Percentiles rank a stretch among this genome's conserved stretches.
phyloP scores from a whole-genome alignment of 768 basidiomycete genomes.

The Thelephora ganbajun region DNA sequence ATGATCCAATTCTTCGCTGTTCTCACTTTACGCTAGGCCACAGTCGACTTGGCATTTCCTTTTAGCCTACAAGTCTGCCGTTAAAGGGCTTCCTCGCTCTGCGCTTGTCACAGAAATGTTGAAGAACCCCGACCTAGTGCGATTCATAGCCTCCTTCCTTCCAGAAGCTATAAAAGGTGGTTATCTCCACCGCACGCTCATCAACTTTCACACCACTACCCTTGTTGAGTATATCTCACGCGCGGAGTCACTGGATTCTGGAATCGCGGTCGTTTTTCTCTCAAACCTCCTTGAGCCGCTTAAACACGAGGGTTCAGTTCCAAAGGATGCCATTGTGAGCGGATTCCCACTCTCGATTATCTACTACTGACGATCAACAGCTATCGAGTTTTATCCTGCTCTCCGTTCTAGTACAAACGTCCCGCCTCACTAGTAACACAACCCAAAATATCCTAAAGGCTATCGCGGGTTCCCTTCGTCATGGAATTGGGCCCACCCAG shows the following conservation, averaged over 20 bases:
- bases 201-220: slow-evolving; percentile 72
- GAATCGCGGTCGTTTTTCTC: slow-evolving; percentile 47
- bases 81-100: slow-evolving; percentile 57
- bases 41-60: slow-evolving; percentile 58
- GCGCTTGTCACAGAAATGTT: slow-evolving; percentile 70
- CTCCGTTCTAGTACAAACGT: slow-evolving; percentile 54
- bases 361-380: slow-evolving; percentile 19
- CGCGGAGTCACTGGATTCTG: slow-evolving; percentile 45
- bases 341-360: background rate
- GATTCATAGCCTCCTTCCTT: slow-evolving; percentile 55
- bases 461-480: slow-evolving; percentile 34
- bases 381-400: slow-evolving; percentile 66
- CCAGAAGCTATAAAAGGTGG: slow-evolving; percentile 36
- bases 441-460: slow-evolving; percentile 41
- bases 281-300: slow-evolving; percentile 38
- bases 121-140: slow-evolving; percentile 52
- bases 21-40: slow-evolving; percentile 25
- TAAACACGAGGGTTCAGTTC: slow-evolving; percentile 4
- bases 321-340: slow-evolving; percentile 44
- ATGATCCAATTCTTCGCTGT: background rate
- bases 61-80: slow-evolving; percentile 60
- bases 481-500: slow-evolving; percentile 36
- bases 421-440: slow-evolving; percentile 41
- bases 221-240: slow-evolving; percentile 68
- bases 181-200: slow-evolving; percentile 42